These are phyloP conservation scores for Dryas drummondii DNA, from an alignment of 306 rosid species.

Conservation along the genomic window DNA sequence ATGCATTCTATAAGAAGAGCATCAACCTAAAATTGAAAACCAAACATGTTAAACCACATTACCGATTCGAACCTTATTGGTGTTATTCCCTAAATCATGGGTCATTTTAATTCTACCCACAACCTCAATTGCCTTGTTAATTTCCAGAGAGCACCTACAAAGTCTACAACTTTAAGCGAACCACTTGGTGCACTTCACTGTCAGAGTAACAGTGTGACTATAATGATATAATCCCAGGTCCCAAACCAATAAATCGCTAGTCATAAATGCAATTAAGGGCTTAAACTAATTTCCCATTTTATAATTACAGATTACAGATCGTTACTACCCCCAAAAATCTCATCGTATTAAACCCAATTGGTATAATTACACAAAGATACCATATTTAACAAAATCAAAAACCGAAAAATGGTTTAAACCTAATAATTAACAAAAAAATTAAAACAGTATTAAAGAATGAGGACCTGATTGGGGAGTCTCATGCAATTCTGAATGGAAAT, in stretches of 20 bases:
- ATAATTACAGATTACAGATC: too few relatives aligned
- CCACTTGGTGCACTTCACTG: neutral
- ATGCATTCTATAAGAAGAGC: neutral
- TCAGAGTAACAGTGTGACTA: neutral
- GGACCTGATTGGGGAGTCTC: constrained; percentile 59
- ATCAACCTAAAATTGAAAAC: constrained; percentile 7
- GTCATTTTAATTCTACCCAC: neutral
- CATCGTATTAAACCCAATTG: neutral
- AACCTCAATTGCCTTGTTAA: neutral
- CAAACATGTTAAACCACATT: neutral
- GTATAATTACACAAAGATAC: neutral
- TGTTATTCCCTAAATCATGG: neutral
- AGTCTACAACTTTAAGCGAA: neutral
- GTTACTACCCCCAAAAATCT: neutral
- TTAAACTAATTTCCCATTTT: too few relatives aligned
- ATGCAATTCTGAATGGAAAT: constrained; percentile 80
- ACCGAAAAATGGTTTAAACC: neutral
- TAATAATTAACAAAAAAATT: neutral
- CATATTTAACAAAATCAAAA: neutral
- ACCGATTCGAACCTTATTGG: neutral
- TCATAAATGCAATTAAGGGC: too few relatives aligned
- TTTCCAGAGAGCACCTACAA: neutral
- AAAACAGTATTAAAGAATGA: neutral
- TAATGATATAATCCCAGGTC: too few relatives aligned
- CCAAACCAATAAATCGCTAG: too few relatives aligned